Conservation (phyloP, 164 flowering plant genomes). For the Nymphaea colorata region DNA sequence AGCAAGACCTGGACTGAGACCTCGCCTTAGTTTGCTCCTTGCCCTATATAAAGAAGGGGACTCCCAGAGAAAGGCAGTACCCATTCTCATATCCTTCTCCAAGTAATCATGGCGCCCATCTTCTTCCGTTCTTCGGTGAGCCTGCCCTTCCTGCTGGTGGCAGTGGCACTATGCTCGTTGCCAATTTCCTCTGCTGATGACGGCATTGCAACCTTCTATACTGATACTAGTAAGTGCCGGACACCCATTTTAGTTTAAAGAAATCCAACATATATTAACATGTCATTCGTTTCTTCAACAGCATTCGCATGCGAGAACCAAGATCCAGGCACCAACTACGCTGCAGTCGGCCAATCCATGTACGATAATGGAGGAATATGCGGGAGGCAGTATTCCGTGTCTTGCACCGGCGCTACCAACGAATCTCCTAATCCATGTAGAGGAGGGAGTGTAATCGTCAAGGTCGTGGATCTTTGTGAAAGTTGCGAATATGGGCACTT, state of each 20-base stretch:
- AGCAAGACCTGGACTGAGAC: no score
- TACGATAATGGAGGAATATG: constrained; percentile 19
- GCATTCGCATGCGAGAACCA: no score
- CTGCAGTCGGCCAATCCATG: constrained; percentile 18
- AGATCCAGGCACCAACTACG: constrained; percentile 28
- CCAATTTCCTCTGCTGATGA: constrained; percentile 6
- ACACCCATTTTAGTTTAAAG: no score
- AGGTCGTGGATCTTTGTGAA: constrained; percentile 16
- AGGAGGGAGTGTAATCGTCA: constrained; percentile 11
- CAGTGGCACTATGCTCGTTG: constrained; percentile 3
- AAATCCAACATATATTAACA: no score
- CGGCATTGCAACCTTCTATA: constrained; percentile 23
- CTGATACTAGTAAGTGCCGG: constrained; percentile 16
- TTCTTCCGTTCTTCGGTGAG: no score
- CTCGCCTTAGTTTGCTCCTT: no score
- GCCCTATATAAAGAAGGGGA: no score
- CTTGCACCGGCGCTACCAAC: constrained; percentile 24
- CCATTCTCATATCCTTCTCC: no score
- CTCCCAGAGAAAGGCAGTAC: no score
- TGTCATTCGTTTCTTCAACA: no score
- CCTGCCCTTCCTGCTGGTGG: neutral
- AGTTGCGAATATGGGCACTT: constrained; percentile 13
- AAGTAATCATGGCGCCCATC: no score
- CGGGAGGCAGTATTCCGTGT: constrained; percentile 16
- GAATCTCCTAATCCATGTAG: constrained; percentile 17